phyloP scores from a whole-genome alignment of 2,329 filamentous ascomycete species.

The Fonsecaea monophora region DNA sequence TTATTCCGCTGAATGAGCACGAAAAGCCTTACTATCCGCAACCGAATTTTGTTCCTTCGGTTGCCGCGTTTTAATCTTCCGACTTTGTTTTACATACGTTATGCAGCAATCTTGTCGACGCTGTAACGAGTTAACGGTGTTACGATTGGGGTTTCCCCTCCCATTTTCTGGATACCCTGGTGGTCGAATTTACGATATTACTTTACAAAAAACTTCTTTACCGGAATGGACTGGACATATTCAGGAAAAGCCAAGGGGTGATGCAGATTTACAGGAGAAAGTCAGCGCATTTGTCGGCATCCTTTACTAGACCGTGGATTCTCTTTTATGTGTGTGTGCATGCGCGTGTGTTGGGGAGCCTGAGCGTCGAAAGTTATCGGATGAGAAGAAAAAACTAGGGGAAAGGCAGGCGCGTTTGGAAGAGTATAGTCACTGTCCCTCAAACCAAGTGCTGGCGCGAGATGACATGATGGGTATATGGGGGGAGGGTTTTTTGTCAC shows the following conservation, averaged over 20 bases:
- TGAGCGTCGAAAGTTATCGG: constrained; percentile 12
- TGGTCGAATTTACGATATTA: constrained; percentile 27
- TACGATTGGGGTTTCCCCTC: constrained; percentile 25
- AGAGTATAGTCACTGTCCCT: constrained; percentile 26
- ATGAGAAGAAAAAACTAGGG: constrained; percentile 14
- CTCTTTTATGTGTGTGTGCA: constrained; percentile 1
- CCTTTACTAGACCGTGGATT: constrained; percentile 17
- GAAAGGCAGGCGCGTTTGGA: constrained; percentile 19
- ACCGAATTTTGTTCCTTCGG: constrained; percentile 31
- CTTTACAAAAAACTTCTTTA: constrained; percentile 17
- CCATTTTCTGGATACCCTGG: constrained; percentile 27
- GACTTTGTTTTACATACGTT: constrained; percentile 29
- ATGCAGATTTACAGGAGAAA: constrained; percentile 3
- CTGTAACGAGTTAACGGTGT: constrained; percentile 34
- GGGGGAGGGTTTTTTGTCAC: constrained; percentile 29
- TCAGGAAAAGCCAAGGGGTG: constrained; percentile 6
- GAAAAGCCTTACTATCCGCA: constrained; percentile 36
- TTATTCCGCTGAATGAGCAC: constrained; percentile 38
- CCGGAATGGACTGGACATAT: constrained; percentile 13
- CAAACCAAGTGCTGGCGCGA: constrained; percentile 37
- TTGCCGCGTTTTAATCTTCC: constrained; percentile 38
- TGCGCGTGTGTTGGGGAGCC: constrained; percentile 16
- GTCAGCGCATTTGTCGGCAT: constrained; percentile 25
- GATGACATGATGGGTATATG: constrained; percentile 22
- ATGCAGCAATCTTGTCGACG: constrained; percentile 29